Conservation (phyloP, 176 grass and related monocot species). For the maize (Zea mays) region DNA sequence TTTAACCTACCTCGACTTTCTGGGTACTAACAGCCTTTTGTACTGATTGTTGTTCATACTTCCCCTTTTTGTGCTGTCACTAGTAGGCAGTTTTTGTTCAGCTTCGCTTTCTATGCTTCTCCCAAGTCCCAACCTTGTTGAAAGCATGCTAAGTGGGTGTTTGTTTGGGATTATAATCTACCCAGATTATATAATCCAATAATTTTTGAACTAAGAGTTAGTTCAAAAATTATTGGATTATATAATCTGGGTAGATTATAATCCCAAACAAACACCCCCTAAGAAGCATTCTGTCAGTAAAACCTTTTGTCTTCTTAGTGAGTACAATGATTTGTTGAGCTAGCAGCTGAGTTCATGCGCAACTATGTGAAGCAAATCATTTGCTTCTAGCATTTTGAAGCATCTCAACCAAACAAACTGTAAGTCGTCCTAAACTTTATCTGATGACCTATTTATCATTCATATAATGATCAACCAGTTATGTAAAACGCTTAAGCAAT, state of each 20-base stretch:
- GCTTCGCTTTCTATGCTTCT: slow-evolving; percentile 2
- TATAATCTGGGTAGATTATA: too few relatives aligned
- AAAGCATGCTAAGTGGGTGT: too few relatives aligned
- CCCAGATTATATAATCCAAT: too few relatives aligned
- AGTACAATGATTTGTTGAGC: not conserved
- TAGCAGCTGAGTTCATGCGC: not conserved
- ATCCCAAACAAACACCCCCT: too few relatives aligned
- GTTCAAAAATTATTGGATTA: too few relatives aligned
- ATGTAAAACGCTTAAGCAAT: not conserved
- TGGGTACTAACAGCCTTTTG: not conserved
- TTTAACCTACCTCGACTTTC: not conserved
- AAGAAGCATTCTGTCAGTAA: not conserved
- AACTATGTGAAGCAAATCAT: not conserved
- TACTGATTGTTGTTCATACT: not conserved
- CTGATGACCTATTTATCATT: not conserved
- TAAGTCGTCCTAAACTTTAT: not conserved
- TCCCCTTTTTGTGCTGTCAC: not conserved
- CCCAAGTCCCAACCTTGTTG: not conserved
- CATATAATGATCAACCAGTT: not conserved
- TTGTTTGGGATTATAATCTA: too few relatives aligned
- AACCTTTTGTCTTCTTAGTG: not conserved
- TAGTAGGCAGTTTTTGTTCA: not conserved
- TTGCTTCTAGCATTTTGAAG: not conserved
- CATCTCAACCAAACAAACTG: not conserved
- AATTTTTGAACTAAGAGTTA: too few relatives aligned